These are phyloP conservation scores for Aquilaria yunnanensis DNA, from an alignment of 345 rosid species.

Conservation along the genomic window DNA sequence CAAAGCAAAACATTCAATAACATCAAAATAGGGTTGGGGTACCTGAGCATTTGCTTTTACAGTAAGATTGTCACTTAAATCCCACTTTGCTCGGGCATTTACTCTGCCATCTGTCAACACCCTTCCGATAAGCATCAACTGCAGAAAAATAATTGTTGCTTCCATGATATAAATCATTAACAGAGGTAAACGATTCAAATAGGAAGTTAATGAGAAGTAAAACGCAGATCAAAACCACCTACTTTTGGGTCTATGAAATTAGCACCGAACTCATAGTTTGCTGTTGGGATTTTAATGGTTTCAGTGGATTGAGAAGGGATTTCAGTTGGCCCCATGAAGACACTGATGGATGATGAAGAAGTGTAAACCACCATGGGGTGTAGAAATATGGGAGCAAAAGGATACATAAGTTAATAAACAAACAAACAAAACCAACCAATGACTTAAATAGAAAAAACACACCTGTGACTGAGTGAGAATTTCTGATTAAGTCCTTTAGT, in stretches of 20 bases:
- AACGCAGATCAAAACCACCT: slow-evolving; percentile 5
- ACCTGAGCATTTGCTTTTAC: slow-evolving; percentile 93
- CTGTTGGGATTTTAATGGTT: slow-evolving; percentile 78
- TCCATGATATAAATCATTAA: too few species aligned
- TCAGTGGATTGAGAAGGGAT: slow-evolving; percentile 86
- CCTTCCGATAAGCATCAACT: slow-evolving; percentile 95
- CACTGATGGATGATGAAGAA: slow-evolving; percentile 35
- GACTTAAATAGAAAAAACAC: not conserved
- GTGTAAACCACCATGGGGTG: slow-evolving; percentile 4
- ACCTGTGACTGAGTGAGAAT: slow-evolving; percentile 93
- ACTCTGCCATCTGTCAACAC: slow-evolving; percentile 86
- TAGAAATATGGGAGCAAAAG: not conserved
- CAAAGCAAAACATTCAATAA: too few species aligned
- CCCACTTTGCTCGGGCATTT: slow-evolving; percentile 83
- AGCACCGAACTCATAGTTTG: slow-evolving; percentile 94
- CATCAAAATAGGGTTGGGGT: too few species aligned
- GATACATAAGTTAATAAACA: not conserved
- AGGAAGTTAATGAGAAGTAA: not conserved
- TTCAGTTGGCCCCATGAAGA: slow-evolving; percentile 88
- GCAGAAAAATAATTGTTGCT: slow-evolving; percentile 5
- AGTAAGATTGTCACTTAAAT: slow-evolving; percentile 65
- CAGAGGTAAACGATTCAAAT: not conserved
- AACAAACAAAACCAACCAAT: too few species aligned
- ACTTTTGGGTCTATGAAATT: slow-evolving; percentile 80
- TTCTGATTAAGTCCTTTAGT: slow-evolving; percentile 79